Evolutionary conservation across 352 stramenopile species (phyloP).

Genomic region (Phytophthora podocarpi): DNA sequence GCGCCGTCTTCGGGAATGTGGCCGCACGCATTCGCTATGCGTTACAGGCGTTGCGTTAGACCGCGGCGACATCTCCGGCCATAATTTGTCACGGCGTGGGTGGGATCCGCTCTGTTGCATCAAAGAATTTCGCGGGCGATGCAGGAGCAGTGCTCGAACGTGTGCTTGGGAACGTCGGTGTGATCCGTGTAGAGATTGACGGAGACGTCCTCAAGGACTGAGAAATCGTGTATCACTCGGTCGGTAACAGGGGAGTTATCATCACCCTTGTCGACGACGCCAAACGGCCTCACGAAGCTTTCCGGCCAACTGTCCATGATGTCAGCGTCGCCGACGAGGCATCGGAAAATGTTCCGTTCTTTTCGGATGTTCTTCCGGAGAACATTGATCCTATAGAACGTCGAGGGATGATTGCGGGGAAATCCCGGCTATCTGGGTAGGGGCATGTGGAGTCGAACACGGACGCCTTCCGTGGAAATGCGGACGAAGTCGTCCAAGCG

Average conservation of each 20-base stretch:
- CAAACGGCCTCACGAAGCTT: too few relatives aligned
- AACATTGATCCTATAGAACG: not conserved
- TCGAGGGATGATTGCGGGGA: not conserved
- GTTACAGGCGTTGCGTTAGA: constrained; percentile 13
- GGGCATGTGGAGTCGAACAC: not conserved
- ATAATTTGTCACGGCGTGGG: not conserved
- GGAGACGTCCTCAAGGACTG: too few relatives aligned
- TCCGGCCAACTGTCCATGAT: too few relatives aligned
- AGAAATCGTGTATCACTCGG: too few relatives aligned
- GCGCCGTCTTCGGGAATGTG: constrained; percentile 1
- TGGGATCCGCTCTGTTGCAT: not conserved
- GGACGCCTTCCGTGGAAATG: not conserved
- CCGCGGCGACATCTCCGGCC: constrained; percentile 11
- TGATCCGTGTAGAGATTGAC: too few relatives aligned
- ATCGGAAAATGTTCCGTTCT: not conserved
- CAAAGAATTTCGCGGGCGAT: constrained; percentile 2
- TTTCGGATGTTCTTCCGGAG: not conserved
- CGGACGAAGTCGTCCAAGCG: not conserved
- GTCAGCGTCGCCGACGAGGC: not conserved
- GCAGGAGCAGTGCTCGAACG: not conserved
- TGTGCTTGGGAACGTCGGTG: too few relatives aligned
- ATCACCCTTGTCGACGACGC: too few relatives aligned
- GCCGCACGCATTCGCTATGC: not conserved
- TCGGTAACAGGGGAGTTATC: too few relatives aligned
- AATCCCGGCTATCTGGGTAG: not conserved